Evolutionary conservation across 352 stramenopile genomes (phyloP), one percentile per base, ranked within the genome.

Genomic region (Discostella stelligera): DNA sequence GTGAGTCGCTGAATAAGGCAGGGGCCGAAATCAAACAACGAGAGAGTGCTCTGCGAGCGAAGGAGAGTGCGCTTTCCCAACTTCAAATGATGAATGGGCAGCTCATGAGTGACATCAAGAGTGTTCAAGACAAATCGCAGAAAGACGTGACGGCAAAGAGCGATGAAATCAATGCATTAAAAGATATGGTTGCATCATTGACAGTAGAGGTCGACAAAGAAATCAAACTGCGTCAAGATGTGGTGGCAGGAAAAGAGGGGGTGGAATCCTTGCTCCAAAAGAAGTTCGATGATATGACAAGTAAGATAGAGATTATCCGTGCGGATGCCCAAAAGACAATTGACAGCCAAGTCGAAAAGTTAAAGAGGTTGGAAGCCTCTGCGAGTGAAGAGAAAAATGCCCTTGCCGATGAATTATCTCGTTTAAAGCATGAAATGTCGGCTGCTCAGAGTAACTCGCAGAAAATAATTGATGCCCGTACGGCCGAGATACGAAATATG

Each of bases 141-240:
- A 63, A 62, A 18, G 56, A 53, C 25, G 20, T 52, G 61, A 67
- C 63, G 56, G 58, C 66, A 11, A 84, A 78, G 60, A 71, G 30
- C 46, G 62, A 66, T 25, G 77, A 84, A 62, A 74, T 74, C 18
- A 49, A 63, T 39, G 18, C 63, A 0, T 62, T 84, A 54, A 25
- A 84, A 25, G 50, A 70, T 44, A 69, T 78, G 53, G 77, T 84
- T 9, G 52, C 68, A 23, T 67, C 55, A 1, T 65, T 84, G 50
- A 74, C 69, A 39, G 58, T 48, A 3, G 50, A 84, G 46, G 27
- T 84, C 0, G 64, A 79, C 3, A 84, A 75, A 44, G 77, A 84
- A 60, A 63, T 79, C 20, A 74, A 80, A 37, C 30, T 84, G 37
- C 61, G 77, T 50, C 44, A 78, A 41, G 66, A 84, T 13, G 66